Base-by-base conservation (phyloP, 1,284 basidiomycete species). In the Pyrrhoderma lamaoense region DNA sequence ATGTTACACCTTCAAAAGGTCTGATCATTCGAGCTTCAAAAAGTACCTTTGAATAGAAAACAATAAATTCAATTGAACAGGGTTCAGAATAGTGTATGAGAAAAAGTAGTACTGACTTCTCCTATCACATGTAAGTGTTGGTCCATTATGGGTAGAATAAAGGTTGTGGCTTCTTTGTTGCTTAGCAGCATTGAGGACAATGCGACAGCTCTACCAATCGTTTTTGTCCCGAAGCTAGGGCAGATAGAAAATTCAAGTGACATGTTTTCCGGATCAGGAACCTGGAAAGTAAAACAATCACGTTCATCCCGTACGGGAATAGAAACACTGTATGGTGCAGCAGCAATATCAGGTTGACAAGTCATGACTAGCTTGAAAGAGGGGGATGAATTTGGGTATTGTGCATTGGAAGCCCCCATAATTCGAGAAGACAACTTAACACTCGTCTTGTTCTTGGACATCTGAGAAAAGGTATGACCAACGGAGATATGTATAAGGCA, bases 211-310 rank as follows among this genome's bases (percentile, higher is more conserved):
- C 94, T 84, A 23, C 95, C 96, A 56, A 99, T 92, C 34, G 94
- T 91, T 68, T 93, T 95, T 27, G 92, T 94, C n/a, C 96, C 96
- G 67, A 99, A 99, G 56, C 92, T 97, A 7, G 96, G 96, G 71
- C 95, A 97, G 22, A 99, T 74, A 37, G 95, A 97, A 64, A 98
- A 91, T 65, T 98, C 92, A 59, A 99, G 71, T 1, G 83, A 82
- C 54, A 98, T 80, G 35, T 77, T 75, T 47, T 85, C 80, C 18
- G 95, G 57, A 63, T 78, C 73, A 65, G 82, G 64, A 42, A 92
- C 81, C 67, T 98, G 95, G 74, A 99, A 98, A 5, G 85, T 77
- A 62, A 97, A 93, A 3, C 86, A 80, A 61, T 92, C 90, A 55
- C 82, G 75, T 56, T 88, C 84, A 58, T 89, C 84, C 21, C 79